Conservation (phyloP, 2,329 filamentous ascomycete species). For the Septoria petroselini region DNA sequence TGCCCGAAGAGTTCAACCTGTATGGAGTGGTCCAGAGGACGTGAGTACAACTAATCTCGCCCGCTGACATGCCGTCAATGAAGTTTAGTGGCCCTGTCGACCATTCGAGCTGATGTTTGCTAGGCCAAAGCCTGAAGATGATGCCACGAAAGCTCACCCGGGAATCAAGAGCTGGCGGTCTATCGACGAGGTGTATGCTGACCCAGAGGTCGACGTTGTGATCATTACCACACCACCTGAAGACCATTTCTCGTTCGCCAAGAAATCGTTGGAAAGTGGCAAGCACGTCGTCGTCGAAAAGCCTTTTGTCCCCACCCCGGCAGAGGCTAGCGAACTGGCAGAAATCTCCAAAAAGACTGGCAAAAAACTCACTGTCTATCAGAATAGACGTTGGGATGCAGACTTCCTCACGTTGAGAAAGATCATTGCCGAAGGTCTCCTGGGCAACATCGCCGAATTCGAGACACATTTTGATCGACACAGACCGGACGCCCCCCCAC, state of each 20-base stretch:
- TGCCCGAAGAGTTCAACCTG: conserved; percentile 60
- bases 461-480: conserved; percentile 79
- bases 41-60: neutral
- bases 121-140: conserved; percentile 58
- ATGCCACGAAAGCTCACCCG: conserved; percentile 67
- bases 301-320: conserved; percentile 70
- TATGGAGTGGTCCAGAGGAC: conserved; percentile 73
- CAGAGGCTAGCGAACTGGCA: conserved; percentile 63
- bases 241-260: conserved; percentile 65
- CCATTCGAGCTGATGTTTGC: neutral
- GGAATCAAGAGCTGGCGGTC: conserved; percentile 62
- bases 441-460: conserved; percentile 74
- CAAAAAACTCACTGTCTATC: conserved; percentile 48
- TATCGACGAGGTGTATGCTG: conserved; percentile 61
- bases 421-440: conserved; percentile 56
- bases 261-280: conserved; percentile 62
- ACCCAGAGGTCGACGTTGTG: conserved; percentile 65
- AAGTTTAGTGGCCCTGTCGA: neutral
- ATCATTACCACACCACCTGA: conserved; percentile 69
- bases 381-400: conserved; percentile 69
- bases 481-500: conserved; percentile 53
- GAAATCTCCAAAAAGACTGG: conserved; percentile 40
- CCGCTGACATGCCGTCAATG: neutral
- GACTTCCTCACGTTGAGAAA: conserved; percentile 70
- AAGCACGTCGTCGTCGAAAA: conserved; percentile 83